Evolutionary conservation across 371 early-diverging fungal genomes (phyloP), one percentile per base, ranked within the genome.

Genomic region (Enteropsectra breve): DNA sequence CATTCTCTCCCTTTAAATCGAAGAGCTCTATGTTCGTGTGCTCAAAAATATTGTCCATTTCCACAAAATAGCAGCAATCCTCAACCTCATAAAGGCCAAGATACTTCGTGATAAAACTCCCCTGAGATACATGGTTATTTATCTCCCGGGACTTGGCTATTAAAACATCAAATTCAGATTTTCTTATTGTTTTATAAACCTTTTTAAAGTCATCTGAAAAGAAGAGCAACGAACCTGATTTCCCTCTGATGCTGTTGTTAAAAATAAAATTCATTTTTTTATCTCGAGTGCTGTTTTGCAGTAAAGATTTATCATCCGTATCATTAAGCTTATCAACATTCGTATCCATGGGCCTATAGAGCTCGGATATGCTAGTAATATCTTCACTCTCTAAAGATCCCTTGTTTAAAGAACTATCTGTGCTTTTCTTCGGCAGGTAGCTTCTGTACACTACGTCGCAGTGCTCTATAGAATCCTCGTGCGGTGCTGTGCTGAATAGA

Each of bases 1-100:
- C 23, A 55, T 62, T 29, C n/a, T n/a, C 18, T 21, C 76, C 76
- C 61, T 76, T 76, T 4, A 76, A 36, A 47, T 76, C 76, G 38
- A 53, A 76, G 0, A 76, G 54, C 43, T 64, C 29, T 6, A 33
- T 32, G 6, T 36, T 38, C 8, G n/a, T 29, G 3, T 28, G 33
- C 0, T 43, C 32, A 11, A 76, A 49, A 8, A 69, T 57, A 61
- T 72, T 76, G n/a, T 76, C 49, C 76, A 76, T 76, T 0, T 68
- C 53, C 13, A 76, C 50, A 48, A 72, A 72, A 33, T 61, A 62
- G 30, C 52, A 63, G 4, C 29, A 5, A 6, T 8, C 18, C 33
- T 26, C 55, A 37, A 64, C 18, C 28, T 11, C 40, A 28, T 26
- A 64, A 4, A 56, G 26, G 23, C 72, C 75, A 52, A 62, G 43